Conservation (phyloP, 495 filamentous ascomycete species). For the Talaromyces wortmannii region DNA sequence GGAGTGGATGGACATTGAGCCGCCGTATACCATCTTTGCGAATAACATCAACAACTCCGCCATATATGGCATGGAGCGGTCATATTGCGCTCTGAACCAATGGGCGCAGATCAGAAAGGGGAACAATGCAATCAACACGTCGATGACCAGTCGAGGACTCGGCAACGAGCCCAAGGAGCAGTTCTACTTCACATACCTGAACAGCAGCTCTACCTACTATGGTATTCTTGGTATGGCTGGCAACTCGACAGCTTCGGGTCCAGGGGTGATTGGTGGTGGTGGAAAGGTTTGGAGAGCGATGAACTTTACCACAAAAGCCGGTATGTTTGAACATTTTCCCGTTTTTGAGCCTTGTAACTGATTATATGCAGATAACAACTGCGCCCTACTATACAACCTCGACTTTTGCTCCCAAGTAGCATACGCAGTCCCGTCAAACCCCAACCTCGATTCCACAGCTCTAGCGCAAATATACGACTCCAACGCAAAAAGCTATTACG, state of each 20-base stretch:
- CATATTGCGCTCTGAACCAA: slow-evolving; percentile 64
- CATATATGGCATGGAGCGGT: slow-evolving; percentile 62
- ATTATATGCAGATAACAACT: slow-evolving; percentile 52
- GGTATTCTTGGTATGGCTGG: slow-evolving; percentile 62
- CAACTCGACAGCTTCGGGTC: slow-evolving; percentile 41
- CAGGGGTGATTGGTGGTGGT: slow-evolving; percentile 53
- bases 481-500: slow-evolving; percentile 50
- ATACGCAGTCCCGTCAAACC: slow-evolving; percentile 83
- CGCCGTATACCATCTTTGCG: slow-evolving; percentile 74
- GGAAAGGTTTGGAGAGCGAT: slow-evolving; percentile 63
- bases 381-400: slow-evolving; percentile 76
- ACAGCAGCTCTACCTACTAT: slow-evolving; percentile 59
- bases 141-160: slow-evolving; percentile 59
- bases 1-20: slow-evolving; percentile 47
- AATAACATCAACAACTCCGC: slow-evolving; percentile 52
- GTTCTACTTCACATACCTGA: slow-evolving; percentile 73
- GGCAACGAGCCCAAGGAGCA: slow-evolving; percentile 69
- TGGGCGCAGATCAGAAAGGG: slow-evolving; percentile 54
- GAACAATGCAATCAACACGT: slow-evolving; percentile 45
- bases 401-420: slow-evolving; percentile 78
- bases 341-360: slow-evolving; percentile 12
- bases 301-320: slow-evolving; percentile 67
- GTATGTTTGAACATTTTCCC: slow-evolving; percentile 38
- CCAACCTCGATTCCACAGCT: slow-evolving; percentile 28
- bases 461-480: slow-evolving; percentile 66